Percentiles rank a stretch among this genome's conserved stretches.
Evolutionary conservation across 441 rosid genomes (phyloP).

Genomic region (Mallotus japonicus): DNA sequence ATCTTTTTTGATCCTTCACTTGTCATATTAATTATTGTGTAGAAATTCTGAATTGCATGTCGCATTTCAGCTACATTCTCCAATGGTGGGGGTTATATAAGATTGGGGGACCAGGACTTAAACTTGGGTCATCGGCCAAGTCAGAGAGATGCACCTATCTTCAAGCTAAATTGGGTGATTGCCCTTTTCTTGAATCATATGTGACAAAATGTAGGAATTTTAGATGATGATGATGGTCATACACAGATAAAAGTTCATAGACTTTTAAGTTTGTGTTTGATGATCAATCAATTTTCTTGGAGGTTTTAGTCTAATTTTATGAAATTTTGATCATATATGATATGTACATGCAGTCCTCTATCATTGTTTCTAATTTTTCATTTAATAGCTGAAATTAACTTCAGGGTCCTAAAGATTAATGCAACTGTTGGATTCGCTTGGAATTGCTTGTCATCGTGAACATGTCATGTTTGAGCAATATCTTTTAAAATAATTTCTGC

Average conservation of each 20-base stretch:
- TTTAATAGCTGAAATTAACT: not conserved
- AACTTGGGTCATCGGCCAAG: no score
- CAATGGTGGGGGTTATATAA: not conserved
- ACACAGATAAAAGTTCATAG: not conserved
- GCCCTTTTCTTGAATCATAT: not conserved
- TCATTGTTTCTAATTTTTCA: not conserved
- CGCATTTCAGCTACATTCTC: not conserved
- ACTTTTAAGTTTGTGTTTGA: not conserved
- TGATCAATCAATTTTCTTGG: not conserved
- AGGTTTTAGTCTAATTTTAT: not conserved
- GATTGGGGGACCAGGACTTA: no score
- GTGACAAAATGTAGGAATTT: not conserved
- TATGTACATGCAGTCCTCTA: not conserved
- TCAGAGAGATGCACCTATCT: not conserved
- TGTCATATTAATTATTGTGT: not conserved
- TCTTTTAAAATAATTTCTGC: not conserved
- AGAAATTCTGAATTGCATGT: not conserved
- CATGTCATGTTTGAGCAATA: not conserved
- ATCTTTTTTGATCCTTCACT: not conserved
- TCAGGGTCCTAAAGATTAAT: not conserved
- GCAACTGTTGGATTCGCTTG: not conserved
- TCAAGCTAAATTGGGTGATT: not conserved
- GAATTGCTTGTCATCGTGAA: not conserved
- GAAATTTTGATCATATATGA: not conserved
- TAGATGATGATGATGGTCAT: no score